Base-by-base conservation (phyloP, 2,329 filamentous ascomycete genomes). In the Colletotrichum navitas region DNA sequence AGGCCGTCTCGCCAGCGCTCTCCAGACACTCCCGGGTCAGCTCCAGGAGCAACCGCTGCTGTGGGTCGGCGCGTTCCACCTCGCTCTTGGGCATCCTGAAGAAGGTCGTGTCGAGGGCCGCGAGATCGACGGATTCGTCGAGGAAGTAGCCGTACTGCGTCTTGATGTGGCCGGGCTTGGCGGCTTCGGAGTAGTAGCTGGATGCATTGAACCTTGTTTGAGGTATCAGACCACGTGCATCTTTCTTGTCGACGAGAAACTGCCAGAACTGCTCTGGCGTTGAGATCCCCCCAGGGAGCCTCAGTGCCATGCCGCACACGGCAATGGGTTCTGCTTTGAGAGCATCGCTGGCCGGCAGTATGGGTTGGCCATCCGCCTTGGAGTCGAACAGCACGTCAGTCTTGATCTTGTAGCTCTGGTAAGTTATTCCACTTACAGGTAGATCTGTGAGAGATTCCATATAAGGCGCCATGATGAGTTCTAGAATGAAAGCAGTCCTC, bases 21-120 rank as follows among this genome's bases (percentile, higher is more conserved):
- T 83, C 80, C 11, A 83, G 67, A 36, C 73, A 76, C 63, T 83
- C 82, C 4, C 76, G 74, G 4, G 76, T 74, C 8, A 82, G 76
- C 62, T 83, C 80, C 1, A 82, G 75, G 16, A 80, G 68, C 3
- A 78, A 74, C 0, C 80, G 69, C 63, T 83, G 81, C 29, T 82
- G 80, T 1, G 81, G 81, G 63, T 84, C 82, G n/a, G 78, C 66
- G 1, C 68, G 52, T 61, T 80, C 79, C 8, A 79, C 74, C 63
- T 83, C 80, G 1, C 47, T 61, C 0, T 63, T 43, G 18, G 68
- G 56, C 54, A 80, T 76, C 8, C 63, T 61, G 65, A 79, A 81
- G 39, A 77, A 73, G 0, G 75, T 74, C 5, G 75, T 73, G 63
- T 80, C 80, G 10, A 80, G 71, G 12, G 61, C 62, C 1, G 72